Base-by-base conservation (phyloP, 257 asterid species). In the Misopates orontium region DNA sequence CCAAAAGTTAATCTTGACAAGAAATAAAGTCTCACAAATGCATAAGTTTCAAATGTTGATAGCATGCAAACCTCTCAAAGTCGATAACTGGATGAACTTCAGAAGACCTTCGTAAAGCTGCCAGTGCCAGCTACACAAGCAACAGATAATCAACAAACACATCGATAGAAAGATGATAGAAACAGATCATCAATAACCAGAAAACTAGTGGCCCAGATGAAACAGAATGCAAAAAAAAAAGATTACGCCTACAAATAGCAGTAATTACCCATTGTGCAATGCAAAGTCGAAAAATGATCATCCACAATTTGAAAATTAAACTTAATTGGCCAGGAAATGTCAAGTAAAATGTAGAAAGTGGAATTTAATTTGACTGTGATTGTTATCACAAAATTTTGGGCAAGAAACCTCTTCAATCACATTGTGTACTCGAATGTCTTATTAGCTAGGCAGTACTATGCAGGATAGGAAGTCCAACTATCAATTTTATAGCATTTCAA, bases 121-220 rank as follows among this genome's bases (percentile, higher is more conserved):
- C 74, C 83, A 93, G 69, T 61, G 97, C 96, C 76, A 93, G 87
- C 98, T 93, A 83, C 83, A 80, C 53, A 53, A 56, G 70, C 57
- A 32, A 69, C 40, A 42, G 21, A 40, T 21, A 52, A 59, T 60
- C 50, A 32, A 28, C 24, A 17, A 56, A 39, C 53, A 24, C 32
- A 53, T 12, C 8, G 66, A 39, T 40, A 44, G 54, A 40, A 59
- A 10, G 44, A 8, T 56, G 45, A 58, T 22, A 78, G n/a, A 50
- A 40, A 44, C 48, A 56, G 48, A 24, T 36, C 25, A 48, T 22
- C 21, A 66, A 23, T 44, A 61, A 25, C 31, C 22, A 21, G 58
- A 19, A 36, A 45, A 56, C 21, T 20, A 22, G 54, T 17, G 28
- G 10, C 15, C 41, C 19, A 56, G 42, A 36, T 24, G 20, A 23